Evolutionary conservation across 495 filamentous ascomycete species (phyloP).

Genomic region (Penicillium ochrochloron): DNA sequence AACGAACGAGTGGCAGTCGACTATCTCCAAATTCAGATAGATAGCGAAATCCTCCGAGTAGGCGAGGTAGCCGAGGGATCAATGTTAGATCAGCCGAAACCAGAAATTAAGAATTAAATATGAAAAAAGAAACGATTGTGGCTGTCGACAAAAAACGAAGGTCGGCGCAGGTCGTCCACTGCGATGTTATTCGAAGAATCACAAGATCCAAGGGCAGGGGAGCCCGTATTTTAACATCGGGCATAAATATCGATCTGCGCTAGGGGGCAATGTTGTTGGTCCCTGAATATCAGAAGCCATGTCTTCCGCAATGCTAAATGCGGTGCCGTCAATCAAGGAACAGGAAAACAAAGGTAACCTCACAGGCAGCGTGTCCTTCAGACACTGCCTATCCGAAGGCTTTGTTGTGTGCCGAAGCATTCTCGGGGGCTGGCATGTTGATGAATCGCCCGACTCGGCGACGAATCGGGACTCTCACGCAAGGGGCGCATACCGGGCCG

Average conservation of each 20-base stretch:
- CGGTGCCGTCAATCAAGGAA: constrained; percentile 22
- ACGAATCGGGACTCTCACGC: constrained; percentile 9
- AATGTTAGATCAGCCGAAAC: constrained; percentile 5
- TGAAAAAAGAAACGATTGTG: constrained; percentile 6
- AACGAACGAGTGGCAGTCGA: constrained; percentile 28
- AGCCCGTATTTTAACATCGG: constrained; percentile 19
- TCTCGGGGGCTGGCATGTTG: constrained; percentile 27
- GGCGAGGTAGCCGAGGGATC: constrained; percentile 18
- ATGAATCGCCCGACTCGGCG: constrained; percentile 13
- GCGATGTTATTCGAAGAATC: constrained; percentile 15
- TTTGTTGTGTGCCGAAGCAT: constrained; percentile 23
- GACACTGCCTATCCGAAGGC: background rate
- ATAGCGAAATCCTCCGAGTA: constrained; percentile 29
- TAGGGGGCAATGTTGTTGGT: constrained; percentile 27
- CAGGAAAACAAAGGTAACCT: constrained; percentile 15
- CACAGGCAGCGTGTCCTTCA: background rate
- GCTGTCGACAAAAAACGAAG: constrained; percentile 25
- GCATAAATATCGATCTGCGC: constrained; percentile 24
- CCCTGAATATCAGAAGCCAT: constrained; percentile 5
- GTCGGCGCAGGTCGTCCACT: constrained; percentile 20
- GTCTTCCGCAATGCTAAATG: constrained; percentile 13
- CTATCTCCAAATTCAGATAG: constrained; percentile 14
- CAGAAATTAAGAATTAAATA: constrained; percentile 16
- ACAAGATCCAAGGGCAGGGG: background rate
- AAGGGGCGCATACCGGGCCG: constrained; percentile 30